Evolutionary conservation across 2,329 filamentous ascomycete genomes (phyloP).

Genomic region (Tolypocladium nubicola): DNA sequence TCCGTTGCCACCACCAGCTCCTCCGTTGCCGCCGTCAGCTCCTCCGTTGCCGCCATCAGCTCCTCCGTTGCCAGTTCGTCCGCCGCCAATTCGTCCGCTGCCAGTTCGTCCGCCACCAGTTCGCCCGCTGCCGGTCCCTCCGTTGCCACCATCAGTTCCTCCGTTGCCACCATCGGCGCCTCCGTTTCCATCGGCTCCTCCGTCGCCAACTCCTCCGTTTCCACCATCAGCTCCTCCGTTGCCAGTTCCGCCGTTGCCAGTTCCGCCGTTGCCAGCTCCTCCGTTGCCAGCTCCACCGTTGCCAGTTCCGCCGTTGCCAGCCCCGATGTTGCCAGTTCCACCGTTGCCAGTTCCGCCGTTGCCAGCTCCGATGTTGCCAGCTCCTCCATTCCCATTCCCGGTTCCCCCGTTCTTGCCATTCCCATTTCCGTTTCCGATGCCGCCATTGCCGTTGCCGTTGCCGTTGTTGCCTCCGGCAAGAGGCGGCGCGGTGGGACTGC

Average conservation of each 20-base stretch:
- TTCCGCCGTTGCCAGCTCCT: background rate
- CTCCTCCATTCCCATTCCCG: background rate
- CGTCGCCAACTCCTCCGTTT: background rate
- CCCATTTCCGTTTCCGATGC: background rate
- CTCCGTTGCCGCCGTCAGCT: too few species aligned
- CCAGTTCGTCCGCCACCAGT: too few species aligned
- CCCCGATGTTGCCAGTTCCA: background rate
- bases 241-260: too few species aligned
- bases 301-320: background rate
- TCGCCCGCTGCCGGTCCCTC: too few species aligned
- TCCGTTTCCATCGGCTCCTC: conserved; percentile 2
- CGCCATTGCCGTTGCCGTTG: background rate
- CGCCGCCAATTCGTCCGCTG: too few species aligned
- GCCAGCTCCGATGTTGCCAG: background rate
- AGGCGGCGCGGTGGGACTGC: background rate
- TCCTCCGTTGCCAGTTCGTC: too few species aligned
- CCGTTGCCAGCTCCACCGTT: too few species aligned
- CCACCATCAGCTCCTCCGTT: too few species aligned
- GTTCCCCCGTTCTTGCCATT: background rate
- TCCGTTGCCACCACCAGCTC: background rate
- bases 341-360: too few species aligned
- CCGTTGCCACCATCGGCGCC: background rate
- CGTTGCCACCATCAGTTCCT: background rate
- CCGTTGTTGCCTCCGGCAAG: conserved; percentile 5
- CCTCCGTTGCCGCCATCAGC: too few species aligned